Evolutionary conservation across 106 monocot genomes (phyloP).

Genomic region (Apostasia ramifera): DNA sequence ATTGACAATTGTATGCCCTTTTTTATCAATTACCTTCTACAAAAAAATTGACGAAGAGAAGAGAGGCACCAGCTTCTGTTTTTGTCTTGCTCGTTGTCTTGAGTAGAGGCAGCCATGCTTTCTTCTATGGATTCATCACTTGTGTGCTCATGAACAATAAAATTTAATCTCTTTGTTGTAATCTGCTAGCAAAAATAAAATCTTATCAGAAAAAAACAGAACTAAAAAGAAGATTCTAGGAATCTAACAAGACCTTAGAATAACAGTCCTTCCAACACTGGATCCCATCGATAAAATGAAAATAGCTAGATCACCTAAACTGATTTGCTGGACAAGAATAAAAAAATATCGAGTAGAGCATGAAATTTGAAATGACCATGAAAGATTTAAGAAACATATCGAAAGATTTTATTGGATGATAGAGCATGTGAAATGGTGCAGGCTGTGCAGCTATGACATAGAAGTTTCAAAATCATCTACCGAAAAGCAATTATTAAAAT

Average conservation of each 20-base stretch:
- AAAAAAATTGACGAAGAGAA: constrained; percentile 77
- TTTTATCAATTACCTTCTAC: constrained; percentile 59
- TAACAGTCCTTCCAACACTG: background rate
- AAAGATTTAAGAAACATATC: background rate
- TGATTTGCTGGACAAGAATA: background rate
- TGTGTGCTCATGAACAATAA: constrained; percentile 48
- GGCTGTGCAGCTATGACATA: too few relatives aligned
- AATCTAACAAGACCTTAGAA: too few relatives aligned
- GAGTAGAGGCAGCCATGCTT: constrained; percentile 16
- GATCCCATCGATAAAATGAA: background rate
- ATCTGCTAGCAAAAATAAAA: constrained; percentile 29
- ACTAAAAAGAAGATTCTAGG: background rate
- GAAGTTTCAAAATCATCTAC: too few relatives aligned
- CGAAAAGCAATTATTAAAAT: too few relatives aligned
- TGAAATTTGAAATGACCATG: background rate
- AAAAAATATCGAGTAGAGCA: background rate
- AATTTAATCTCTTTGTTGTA: constrained; percentile 88
- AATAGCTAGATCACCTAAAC: background rate
- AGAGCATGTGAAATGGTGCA: too few relatives aligned
- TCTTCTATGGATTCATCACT: constrained; percentile 29
- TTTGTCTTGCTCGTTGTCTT: constrained; percentile 43
- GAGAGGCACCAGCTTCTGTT: constrained; percentile 85
- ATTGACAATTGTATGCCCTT: background rate
- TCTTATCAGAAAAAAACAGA: background rate
- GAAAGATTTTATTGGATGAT: background rate